Evolutionary conservation across 192 early-diverging fungal species (phyloP).

Genomic region (Funneliformis geosporum): DNA sequence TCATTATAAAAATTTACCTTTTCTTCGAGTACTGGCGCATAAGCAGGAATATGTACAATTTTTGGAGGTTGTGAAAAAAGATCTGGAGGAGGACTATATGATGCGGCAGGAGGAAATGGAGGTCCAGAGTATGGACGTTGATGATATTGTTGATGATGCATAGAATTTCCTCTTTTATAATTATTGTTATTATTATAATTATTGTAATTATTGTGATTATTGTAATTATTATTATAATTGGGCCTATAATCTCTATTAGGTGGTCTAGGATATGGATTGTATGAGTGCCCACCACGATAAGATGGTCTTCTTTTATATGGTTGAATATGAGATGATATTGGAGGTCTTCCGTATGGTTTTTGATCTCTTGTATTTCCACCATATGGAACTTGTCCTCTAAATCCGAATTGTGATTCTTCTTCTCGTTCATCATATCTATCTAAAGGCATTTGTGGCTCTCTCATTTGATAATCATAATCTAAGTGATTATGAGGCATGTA

Average conservation of each 20-base stretch:
- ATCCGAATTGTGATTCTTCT: constrained; percentile 6
- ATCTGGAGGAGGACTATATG: not conserved
- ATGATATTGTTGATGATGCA: constrained; percentile 13
- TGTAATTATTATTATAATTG: not conserved
- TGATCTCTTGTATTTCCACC: constrained; percentile 7
- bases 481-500: not conserved
- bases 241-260: constrained; percentile 17
- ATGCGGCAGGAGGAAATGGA: constrained; percentile 5
- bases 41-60: constrained; percentile 1
- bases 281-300: constrained; percentile 3
- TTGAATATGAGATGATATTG: not conserved
- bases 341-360: constrained; percentile 12
- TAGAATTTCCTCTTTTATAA: constrained; percentile 12
- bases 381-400: constrained; percentile 25
- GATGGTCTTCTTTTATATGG: constrained; percentile 19
- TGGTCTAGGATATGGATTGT: constrained; percentile 6
- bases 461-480: not conserved
- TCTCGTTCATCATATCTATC: constrained; percentile 8
- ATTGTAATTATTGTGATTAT: not conserved
- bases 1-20: constrained; percentile 7
- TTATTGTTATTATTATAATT: no score
- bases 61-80: not conserved
- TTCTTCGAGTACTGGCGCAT: constrained; percentile 5
- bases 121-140: constrained; percentile 5
- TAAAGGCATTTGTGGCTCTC: not conserved